Percentiles rank a stretch among this genome's conserved stretches.
Evolutionary conservation across 306 rosid species (phyloP).

Genomic region (Acacia confusa): DNA sequence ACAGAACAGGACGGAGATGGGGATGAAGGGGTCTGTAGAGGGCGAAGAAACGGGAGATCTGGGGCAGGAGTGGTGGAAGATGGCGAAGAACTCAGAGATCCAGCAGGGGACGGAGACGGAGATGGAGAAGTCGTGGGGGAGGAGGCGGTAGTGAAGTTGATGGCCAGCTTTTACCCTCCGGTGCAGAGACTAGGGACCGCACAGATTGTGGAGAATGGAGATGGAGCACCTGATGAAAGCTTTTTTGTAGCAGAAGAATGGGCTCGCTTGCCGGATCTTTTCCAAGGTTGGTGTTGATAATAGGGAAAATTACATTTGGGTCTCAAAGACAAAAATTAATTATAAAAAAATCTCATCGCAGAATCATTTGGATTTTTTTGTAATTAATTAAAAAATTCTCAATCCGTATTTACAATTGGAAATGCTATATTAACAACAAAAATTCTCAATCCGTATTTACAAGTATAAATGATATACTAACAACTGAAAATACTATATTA

Average conservation of each 20-base stretch:
- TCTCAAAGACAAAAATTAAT: too few species aligned
- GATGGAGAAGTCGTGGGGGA: slow-evolving; percentile 26
- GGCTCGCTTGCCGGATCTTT: slow-evolving; percentile 93
- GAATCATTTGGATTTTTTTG: too few species aligned
- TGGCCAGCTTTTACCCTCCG: slow-evolving; percentile 40
- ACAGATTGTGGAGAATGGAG: too few species aligned
- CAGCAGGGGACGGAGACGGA: slow-evolving; percentile 25
- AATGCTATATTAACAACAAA: too few species aligned
- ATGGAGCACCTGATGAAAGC: slow-evolving; percentile 78
- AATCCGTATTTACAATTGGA: too few species aligned
- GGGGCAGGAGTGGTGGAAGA: background rate
- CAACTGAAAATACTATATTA: too few species aligned
- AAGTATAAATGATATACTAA: too few species aligned
- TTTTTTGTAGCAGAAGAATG: slow-evolving; percentile 92
- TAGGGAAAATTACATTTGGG: too few species aligned
- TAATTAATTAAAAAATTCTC: too few species aligned
- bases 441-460: too few species aligned
- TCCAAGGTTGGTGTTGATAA: slow-evolving; percentile 86
- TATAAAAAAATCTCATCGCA: too few species aligned
- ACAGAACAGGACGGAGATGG: slow-evolving; percentile 18
- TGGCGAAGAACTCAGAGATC: background rate
- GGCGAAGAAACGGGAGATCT: slow-evolving; percentile 13
- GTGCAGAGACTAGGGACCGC: slow-evolving; percentile 30
- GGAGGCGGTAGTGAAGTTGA: slow-evolving; percentile 27
- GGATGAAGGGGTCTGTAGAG: slow-evolving; percentile 33